Percentiles rank a stretch among this genome's conserved stretches.
Conservation (phyloP, 129 eudicot genomes). For the Oenanthe sinensis region DNA sequence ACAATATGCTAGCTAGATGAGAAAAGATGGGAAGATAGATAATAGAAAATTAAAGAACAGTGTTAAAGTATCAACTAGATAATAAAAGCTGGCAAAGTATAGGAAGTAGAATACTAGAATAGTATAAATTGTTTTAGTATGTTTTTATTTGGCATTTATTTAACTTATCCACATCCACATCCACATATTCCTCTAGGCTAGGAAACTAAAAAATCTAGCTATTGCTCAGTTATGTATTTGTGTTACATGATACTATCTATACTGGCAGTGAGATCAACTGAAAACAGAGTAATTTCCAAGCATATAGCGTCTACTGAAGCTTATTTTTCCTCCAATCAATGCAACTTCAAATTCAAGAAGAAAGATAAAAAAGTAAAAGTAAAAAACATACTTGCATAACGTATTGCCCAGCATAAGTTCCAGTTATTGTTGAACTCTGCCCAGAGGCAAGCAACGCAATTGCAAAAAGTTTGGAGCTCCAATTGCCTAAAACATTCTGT, state of each 20-base stretch:
- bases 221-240: neutral
- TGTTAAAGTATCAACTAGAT: neutral
- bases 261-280: neutral
- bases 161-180: neutral
- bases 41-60: neutral
- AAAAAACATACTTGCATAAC: conserved; percentile 76
- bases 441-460: conserved; percentile 97
- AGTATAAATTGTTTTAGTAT: neutral
- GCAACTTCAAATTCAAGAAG: neutral
- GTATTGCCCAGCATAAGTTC: conserved; percentile 98
- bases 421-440: conserved; percentile 97
- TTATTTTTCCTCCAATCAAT: neutral
- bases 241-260: conserved; percentile 1
- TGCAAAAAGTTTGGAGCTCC: conserved; percentile 97
- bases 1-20: neutral
- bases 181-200: neutral
- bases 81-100: neutral
- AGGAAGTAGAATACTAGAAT: neutral
- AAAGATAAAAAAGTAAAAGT: neutral
- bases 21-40: neutral
- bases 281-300: neutral
- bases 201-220: neutral
- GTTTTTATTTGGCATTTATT: neutral
- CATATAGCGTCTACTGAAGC: too few species aligned
- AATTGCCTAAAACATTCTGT: conserved; percentile 80